Conservation (phyloP, 805 yeast species). For the Starmerella roubikii region DNA sequence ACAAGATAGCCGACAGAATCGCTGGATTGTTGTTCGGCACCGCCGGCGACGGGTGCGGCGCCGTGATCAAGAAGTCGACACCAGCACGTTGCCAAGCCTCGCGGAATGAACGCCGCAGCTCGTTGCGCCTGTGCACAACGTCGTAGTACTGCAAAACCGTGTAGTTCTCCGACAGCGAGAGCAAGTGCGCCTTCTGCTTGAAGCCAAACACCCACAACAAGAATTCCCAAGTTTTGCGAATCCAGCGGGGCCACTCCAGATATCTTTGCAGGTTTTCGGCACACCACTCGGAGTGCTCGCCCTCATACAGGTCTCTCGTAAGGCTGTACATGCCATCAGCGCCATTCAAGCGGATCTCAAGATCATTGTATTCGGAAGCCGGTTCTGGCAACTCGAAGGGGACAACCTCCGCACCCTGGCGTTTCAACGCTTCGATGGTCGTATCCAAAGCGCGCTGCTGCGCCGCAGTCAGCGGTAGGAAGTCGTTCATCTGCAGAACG, state of each 20-base stretch:
- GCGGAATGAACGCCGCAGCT: slow-evolving; percentile 25
- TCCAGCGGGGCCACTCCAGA: slow-evolving; percentile 16
- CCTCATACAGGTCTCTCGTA: slow-evolving; percentile 19
- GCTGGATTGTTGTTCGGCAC: slow-evolving; percentile 28
- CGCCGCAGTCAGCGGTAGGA: slow-evolving; percentile 39
- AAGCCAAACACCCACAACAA: slow-evolving; percentile 29
- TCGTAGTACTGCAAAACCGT: slow-evolving; percentile 26
- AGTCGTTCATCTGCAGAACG: slow-evolving; percentile 35
- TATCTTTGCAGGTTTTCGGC: slow-evolving; percentile 24
- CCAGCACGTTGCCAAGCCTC: slow-evolving; percentile 28
- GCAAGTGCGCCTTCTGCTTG: slow-evolving; percentile 27
- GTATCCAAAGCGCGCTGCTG: slow-evolving; percentile 30
- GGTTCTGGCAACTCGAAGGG: slow-evolving; percentile 39
- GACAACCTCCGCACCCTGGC: slow-evolving; percentile 33
- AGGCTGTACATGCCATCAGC: slow-evolving; percentile 27
- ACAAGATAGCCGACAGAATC: slow-evolving; percentile 31
- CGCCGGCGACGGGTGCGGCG: slow-evolving; percentile 33
- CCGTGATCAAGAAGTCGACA: slow-evolving; percentile 29
- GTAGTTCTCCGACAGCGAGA: slow-evolving; percentile 24
- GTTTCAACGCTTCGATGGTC: slow-evolving; percentile 30
- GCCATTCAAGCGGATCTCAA: slow-evolving; percentile 43
- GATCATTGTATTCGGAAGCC: slow-evolving; percentile 40
- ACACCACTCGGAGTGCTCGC: slow-evolving; percentile 29
- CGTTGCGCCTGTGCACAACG: slow-evolving; percentile 26
- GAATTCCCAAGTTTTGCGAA: slow-evolving; percentile 27